Percentiles rank a stretch among this genome's conserved stretches.
These are phyloP conservation scores for Volvariella surrecta DNA, from an alignment of 1,284 basidiomycete species.

Conservation along the genomic window DNA sequence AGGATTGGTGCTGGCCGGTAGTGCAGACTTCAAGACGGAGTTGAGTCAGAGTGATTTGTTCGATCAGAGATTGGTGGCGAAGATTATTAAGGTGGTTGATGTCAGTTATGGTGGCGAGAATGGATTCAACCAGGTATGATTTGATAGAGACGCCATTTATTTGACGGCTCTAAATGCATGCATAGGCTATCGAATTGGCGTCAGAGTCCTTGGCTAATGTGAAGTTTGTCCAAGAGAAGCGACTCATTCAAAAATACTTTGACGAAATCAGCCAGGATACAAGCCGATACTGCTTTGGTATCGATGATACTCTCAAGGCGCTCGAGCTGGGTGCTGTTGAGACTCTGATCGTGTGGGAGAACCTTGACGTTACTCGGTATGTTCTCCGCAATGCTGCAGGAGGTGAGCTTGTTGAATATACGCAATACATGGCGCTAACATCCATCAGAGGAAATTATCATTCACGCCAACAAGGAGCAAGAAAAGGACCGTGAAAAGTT, in stretches of 20 bases:
- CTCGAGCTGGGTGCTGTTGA: constrained; percentile 96
- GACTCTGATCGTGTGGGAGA: constrained; percentile 98
- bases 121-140: constrained; percentile 88
- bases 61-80: constrained; percentile 80
- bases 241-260: constrained; percentile 95
- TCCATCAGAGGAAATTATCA: constrained; percentile 67
- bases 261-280: constrained; percentile 99
- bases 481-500: constrained; percentile 93
- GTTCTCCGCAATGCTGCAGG: constrained; percentile 84
- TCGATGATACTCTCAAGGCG: constrained; percentile 95
- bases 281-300: constrained; percentile 96
- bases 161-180: constrained; percentile 1
- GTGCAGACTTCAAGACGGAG: constrained; percentile 98
- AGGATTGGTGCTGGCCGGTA: constrained; percentile 95
- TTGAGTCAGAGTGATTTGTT: constrained; percentile 96
- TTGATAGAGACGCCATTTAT: neutral
- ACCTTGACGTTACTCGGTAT: constrained; percentile 83
- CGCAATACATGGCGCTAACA: neutral
- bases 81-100: constrained; percentile 97
- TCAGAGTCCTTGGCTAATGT: constrained; percentile 96
- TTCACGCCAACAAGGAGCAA: constrained; percentile 75
- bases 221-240: constrained; percentile 99
- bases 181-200: constrained; percentile 93
- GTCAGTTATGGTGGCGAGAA: constrained; percentile 99
- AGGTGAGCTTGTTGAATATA: constrained; percentile 39